Conservation (phyloP, 148 eudicot species). For the Vaccinium corymbosum region DNA sequence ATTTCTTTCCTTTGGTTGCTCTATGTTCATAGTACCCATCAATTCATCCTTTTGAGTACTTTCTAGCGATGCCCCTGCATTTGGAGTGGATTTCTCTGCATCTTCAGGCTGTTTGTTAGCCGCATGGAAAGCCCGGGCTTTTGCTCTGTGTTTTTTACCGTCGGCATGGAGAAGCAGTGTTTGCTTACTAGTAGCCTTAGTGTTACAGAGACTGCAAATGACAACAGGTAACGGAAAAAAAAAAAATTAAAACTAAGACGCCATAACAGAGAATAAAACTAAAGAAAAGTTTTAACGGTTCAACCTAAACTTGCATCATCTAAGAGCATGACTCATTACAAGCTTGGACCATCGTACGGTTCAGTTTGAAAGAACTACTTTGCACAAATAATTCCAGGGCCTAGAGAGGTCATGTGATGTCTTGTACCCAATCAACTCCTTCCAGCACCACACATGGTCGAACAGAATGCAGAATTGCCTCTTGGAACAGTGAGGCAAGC, state of each 20-base stretch:
- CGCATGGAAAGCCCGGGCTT: constrained; percentile 72
- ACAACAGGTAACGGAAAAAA: not conserved
- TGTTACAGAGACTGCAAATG: constrained; percentile 70
- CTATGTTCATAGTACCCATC: constrained; percentile 17
- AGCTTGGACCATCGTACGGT: not conserved
- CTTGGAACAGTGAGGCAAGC: not conserved
- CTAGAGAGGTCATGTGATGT: not conserved
- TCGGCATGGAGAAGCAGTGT: constrained; percentile 82
- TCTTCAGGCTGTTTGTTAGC: constrained; percentile 55
- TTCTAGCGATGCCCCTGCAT: constrained; percentile 24
- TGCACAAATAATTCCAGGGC: not conserved
- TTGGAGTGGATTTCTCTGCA: constrained; percentile 36
- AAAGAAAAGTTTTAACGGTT: not conserved
- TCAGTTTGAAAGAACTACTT: not conserved
- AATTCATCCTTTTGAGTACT: constrained; percentile 28
- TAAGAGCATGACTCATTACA: not conserved
- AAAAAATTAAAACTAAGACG: not conserved
- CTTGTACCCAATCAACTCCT: not conserved
- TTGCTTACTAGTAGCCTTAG: constrained; percentile 80
- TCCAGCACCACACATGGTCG: not conserved
- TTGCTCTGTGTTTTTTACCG: constrained; percentile 86
- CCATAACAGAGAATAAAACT: not conserved
- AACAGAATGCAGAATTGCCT: not conserved
- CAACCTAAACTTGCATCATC: not conserved
- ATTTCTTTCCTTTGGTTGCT: constrained; percentile 26